Evolutionary conservation across 345 rosid species (phyloP), one percentile per base, ranked within the genome.

Genomic region (Excoecaria agallocha): DNA sequence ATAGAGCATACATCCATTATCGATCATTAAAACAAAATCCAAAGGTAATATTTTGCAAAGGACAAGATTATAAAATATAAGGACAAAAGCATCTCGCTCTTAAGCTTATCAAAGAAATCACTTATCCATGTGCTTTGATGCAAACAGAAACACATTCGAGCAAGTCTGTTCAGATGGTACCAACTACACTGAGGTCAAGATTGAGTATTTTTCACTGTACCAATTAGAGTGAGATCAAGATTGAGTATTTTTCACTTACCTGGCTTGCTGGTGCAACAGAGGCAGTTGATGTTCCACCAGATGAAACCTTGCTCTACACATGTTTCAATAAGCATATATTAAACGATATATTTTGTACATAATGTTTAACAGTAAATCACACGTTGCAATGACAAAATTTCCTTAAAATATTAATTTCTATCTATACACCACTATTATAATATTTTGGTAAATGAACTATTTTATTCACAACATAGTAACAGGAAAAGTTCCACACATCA

Each of bases 271-370:
- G 64, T 30, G 74, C 20, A 49, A 59, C 20, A 12, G 68, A 49
- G 12, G 72, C 50, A 69, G 70, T 41, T 51, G 79, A 76, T 16
- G 54, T 37, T 24, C 73, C 63, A 2, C 63, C 56, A 8, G 79
- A 54, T 16, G 79, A 75, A 45, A 30, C 65, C 68, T 68, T 74
- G 30, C 52, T 64, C 77, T 74, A 30, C 75, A 72, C 1, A 25
- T 10, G 19, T 30, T 43, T 52, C 64, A 71, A 8, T 15, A 56
- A 59, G 66, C 20, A 48, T 54, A 17, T 6, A 58, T 71, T 19
- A 54, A n/a, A 24, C n/a, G 25, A 30, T n/a, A 30, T 30, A 30
- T 30, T 16, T 24, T 48, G 24, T 16, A 39, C 7, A 60, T 46
- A 45, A 25, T 5, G 5, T 45, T 17, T 55, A 13, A 56, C n/a